These are phyloP conservation scores for Martiniozyma asiatica DNA, from an alignment of 1,139 yeast genomes.

Conservation along the genomic window DNA sequence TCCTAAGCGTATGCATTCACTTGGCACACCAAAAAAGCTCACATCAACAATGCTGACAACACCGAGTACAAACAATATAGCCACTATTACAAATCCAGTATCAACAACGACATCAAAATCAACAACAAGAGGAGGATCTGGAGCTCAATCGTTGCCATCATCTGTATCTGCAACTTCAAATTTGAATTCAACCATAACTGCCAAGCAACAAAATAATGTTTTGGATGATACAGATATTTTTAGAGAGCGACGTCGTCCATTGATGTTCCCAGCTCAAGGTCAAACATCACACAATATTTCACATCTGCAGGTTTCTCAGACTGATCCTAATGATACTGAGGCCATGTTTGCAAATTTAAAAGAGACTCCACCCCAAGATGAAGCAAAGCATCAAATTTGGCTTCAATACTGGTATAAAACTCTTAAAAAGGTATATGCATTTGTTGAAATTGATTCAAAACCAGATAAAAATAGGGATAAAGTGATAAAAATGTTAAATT, in stretches of 20 bases:
- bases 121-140: too few relatives aligned
- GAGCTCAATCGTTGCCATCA: too few relatives aligned
- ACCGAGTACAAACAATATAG: too few relatives aligned
- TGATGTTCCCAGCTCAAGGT: conserved; percentile 1
- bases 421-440: conserved; percentile 18
- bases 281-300: not conserved
- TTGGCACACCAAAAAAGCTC: too few relatives aligned
- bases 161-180: too few relatives aligned
- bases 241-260: conserved; percentile 6
- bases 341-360: conserved; percentile 20
- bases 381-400: conserved; percentile 20
- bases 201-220: conserved; percentile 1
- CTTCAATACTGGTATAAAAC: conserved; percentile 23
- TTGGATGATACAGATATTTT: conserved; percentile 5
- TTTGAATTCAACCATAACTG: too few relatives aligned
- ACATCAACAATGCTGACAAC: too few relatives aligned
- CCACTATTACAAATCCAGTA: too few relatives aligned
- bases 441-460: conserved; percentile 18
- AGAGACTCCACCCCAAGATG: conserved; percentile 24
- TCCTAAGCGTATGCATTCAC: too few relatives aligned
- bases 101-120: too few relatives aligned
- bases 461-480: conserved; percentile 16
- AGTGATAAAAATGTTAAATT: conserved; percentile 18
- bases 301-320: conserved; percentile 1
- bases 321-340: conserved; percentile 2